Conservation (phyloP, 2,329 filamentous ascomycete species). For the Epichloe scottii region DNA sequence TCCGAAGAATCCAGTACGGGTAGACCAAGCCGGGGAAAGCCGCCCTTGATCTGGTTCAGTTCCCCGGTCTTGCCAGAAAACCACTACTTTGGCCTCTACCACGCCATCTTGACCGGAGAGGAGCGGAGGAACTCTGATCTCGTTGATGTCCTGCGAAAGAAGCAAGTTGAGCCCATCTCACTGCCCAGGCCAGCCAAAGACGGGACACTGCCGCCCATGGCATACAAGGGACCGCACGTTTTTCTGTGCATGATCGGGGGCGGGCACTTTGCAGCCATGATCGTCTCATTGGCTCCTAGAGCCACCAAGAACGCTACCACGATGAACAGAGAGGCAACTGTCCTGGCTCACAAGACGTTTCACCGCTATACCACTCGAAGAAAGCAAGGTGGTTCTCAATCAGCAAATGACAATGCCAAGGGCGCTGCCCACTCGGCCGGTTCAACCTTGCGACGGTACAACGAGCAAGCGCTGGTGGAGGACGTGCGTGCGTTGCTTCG, state of each 20-base stretch:
- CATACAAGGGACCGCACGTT: conserved; percentile 65
- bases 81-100: conserved; percentile 74
- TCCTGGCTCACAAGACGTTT: conserved; percentile 93
- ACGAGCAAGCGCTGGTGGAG: conserved; percentile 79
- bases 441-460: conserved; percentile 79
- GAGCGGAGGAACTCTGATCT: conserved; percentile 54
- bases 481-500: conserved; percentile 71
- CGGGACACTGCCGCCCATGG: conserved; percentile 39
- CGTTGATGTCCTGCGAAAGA: conserved; percentile 56
- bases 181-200: conserved; percentile 44
- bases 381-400: conserved; percentile 93
- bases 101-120: conserved; percentile 60
- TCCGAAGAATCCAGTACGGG: conserved; percentile 25
- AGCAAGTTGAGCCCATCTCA: conserved; percentile 58
- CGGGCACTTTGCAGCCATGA: conserved; percentile 94
- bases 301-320: conserved; percentile 54
- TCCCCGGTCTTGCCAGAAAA: conserved; percentile 65
- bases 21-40: conserved; percentile 47
- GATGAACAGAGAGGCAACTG: conserved; percentile 72
- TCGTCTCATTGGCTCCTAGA: conserved; percentile 77
- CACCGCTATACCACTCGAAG: conserved; percentile 92
- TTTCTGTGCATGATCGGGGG: conserved; percentile 99
- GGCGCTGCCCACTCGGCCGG: conserved; percentile 90
- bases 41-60: conserved; percentile 75
- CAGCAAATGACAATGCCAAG: conserved; percentile 87